Percentiles rank a stretch among this genome's conserved stretches.
These are phyloP conservation scores for Tetraselmis striata DNA, from an alignment of 139 green algal genomes.

Conservation along the genomic window DNA sequence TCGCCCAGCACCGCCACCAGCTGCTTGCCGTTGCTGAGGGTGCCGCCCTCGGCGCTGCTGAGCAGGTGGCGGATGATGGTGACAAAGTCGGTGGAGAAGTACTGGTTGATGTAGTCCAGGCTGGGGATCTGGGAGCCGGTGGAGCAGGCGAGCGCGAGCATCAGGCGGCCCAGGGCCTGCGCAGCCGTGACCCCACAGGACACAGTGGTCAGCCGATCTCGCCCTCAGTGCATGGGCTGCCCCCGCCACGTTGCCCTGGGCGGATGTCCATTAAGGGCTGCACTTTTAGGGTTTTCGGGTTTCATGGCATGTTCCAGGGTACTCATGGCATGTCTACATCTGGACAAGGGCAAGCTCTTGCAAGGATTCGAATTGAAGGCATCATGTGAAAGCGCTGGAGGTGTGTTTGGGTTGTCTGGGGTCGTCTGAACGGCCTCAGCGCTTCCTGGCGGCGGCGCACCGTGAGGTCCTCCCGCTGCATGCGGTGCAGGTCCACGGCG, in stretches of 20 bases:
- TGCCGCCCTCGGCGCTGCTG: slow-evolving; percentile 32
- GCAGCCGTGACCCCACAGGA: slow-evolving; percentile 22
- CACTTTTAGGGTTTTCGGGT: too few relatives aligned
- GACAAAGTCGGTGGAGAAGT: slow-evolving; percentile 64
- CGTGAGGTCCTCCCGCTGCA: slow-evolving; percentile 30
- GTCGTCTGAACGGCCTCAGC: too few relatives aligned
- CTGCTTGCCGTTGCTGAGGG: slow-evolving; percentile 40
- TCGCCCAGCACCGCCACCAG: slow-evolving; percentile 62
- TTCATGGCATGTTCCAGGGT: too few relatives aligned
- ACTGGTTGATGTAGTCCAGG: slow-evolving; percentile 48
- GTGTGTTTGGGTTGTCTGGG: too few relatives aligned
- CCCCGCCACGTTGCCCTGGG: too few relatives aligned
- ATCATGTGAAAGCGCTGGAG: too few relatives aligned
- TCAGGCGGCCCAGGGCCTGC: slow-evolving; percentile 52
- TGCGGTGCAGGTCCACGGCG: not conserved
- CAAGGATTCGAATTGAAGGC: too few relatives aligned
- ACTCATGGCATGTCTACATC: too few relatives aligned
- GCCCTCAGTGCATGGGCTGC: too few relatives aligned
- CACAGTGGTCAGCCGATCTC: too few relatives aligned
- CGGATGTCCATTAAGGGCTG: too few relatives aligned
- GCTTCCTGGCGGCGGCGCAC: slow-evolving; percentile 6
- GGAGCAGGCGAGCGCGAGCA: slow-evolving; percentile 73
- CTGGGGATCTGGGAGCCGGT: slow-evolving; percentile 24
- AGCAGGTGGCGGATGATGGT: slow-evolving; percentile 52
- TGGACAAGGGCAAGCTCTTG: too few relatives aligned